phyloP scores from a whole-genome alignment of 208 protist species.

The Acanthamoeba lenticulata region DNA sequence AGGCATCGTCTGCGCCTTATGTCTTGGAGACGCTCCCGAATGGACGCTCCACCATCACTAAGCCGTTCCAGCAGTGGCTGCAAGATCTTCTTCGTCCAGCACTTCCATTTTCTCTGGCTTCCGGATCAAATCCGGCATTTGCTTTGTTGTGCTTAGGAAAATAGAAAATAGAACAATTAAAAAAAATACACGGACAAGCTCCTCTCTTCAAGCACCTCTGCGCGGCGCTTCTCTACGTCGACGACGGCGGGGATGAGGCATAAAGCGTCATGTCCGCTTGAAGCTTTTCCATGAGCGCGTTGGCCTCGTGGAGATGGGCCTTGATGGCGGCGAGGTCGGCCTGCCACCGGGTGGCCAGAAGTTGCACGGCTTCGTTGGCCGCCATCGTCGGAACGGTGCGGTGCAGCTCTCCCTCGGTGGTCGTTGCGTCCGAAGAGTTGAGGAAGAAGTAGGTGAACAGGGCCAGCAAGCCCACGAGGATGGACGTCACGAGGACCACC shows the following conservation, averaged over 20 bases:
- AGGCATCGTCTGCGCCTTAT: not conserved
- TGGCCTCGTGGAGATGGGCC: slow-evolving; percentile 1
- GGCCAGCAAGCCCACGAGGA: not conserved
- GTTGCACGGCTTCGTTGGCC: not conserved
- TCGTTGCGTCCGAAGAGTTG: no score
- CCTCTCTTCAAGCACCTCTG: no score
- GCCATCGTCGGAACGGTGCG: not conserved
- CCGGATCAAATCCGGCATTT: no score
- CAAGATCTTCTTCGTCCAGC: not conserved
- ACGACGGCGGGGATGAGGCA: no score
- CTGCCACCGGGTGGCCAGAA: not conserved
- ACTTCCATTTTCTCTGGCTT: no score
- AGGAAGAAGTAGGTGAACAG: slow-evolving; percentile 31
- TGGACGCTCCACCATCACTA: not conserved
- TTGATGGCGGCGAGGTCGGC: slow-evolving; percentile 24
- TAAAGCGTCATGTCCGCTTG: not conserved
- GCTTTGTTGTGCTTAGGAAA: no score
- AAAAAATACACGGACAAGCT: no score
- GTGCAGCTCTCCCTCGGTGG: not conserved
- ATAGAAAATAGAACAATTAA: no score
- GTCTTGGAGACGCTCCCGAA: not conserved
- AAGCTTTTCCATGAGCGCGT: not conserved
- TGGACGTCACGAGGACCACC: not conserved
- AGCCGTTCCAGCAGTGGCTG: not conserved
- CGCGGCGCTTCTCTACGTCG: no score